phyloP scores from a whole-genome alignment of 2,329 filamentous ascomycete genomes.

The Hypoxylon sp. region DNA sequence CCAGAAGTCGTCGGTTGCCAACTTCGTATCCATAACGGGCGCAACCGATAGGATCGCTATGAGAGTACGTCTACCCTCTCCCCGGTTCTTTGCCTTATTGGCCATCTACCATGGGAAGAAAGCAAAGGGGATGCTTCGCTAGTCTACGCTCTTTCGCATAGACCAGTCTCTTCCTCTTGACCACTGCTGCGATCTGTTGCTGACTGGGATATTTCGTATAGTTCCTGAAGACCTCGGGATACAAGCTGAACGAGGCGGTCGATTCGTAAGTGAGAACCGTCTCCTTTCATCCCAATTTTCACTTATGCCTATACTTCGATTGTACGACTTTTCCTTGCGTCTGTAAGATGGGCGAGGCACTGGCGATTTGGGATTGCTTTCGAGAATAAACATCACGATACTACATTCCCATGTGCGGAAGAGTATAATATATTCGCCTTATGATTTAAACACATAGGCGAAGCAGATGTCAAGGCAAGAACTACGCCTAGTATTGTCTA shows the following conservation, averaged over 20 bases:
- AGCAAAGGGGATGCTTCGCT: background rate
- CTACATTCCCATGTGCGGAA: constrained; percentile 9
- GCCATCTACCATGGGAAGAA: background rate
- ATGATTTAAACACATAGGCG: background rate
- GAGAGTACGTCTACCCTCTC: constrained; percentile 40
- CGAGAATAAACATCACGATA: constrained; percentile 4
- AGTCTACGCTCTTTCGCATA: background rate
- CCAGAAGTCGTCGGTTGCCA: constrained; percentile 46
- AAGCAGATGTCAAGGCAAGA: constrained; percentile 7
- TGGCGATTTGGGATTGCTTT: background rate
- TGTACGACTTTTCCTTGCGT: background rate
- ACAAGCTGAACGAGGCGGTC: constrained; percentile 65
- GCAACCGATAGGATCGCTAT: constrained; percentile 45
- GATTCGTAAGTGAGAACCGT: constrained; percentile 64
- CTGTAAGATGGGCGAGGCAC: background rate
- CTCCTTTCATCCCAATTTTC: constrained; percentile 32
- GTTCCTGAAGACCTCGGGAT: constrained; percentile 58
- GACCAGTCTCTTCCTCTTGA: background rate
- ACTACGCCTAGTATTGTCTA: constrained; percentile 1
- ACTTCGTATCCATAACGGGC: constrained; percentile 50
- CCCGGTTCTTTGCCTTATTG: background rate
- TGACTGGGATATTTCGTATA: constrained; percentile 25
- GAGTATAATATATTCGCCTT: background rate
- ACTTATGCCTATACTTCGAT: background rate
- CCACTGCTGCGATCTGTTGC: constrained; percentile 9